Conservation (phyloP, 2,329 filamentous ascomycete species). For the Fusarium chaquense region DNA sequence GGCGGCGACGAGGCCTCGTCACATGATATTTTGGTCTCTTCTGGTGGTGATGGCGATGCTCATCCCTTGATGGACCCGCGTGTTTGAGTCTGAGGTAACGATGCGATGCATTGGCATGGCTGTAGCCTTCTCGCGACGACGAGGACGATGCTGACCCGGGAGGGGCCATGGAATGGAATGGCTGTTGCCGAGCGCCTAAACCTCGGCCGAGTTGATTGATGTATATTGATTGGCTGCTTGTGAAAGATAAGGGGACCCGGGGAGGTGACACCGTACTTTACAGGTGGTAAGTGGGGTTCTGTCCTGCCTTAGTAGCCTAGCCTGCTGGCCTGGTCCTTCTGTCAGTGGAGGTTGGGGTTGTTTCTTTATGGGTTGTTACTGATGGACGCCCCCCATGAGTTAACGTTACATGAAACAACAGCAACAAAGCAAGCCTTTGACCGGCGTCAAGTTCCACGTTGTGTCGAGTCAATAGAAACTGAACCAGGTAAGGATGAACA, state of each 20-base stretch:
- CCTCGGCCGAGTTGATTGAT: constrained; percentile 32
- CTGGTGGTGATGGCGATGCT: constrained; percentile 26
- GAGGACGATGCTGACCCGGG: constrained; percentile 43
- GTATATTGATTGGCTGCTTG: constrained; percentile 38
- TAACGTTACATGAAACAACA: constrained; percentile 48
- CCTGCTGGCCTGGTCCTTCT: background rate
- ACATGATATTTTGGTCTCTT: constrained; percentile 45
- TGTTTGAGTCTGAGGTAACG: constrained; percentile 50
- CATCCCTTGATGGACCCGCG: constrained; percentile 41
- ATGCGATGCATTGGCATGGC: constrained; percentile 45
- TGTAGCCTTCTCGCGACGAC: constrained; percentile 38
- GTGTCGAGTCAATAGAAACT: constrained; percentile 28
- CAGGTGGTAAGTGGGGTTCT: constrained; percentile 26
- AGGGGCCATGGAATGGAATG: constrained; percentile 44
- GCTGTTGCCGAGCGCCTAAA: constrained; percentile 42
- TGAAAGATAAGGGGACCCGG: background rate
- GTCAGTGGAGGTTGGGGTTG: constrained; percentile 6
- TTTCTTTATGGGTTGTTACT: constrained; percentile 36
- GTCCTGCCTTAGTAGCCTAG: background rate
- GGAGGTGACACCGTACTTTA: background rate
- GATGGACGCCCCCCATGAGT: constrained; percentile 32
- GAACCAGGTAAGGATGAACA: constrained; percentile 42
- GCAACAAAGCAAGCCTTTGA: constrained; percentile 13
- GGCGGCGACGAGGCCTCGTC: constrained; percentile 44
- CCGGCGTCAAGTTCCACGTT: constrained; percentile 31